These are phyloP conservation scores for Perkinsus olseni DNA, from an alignment of 169 alveolate genomes.

Conservation along the genomic window DNA sequence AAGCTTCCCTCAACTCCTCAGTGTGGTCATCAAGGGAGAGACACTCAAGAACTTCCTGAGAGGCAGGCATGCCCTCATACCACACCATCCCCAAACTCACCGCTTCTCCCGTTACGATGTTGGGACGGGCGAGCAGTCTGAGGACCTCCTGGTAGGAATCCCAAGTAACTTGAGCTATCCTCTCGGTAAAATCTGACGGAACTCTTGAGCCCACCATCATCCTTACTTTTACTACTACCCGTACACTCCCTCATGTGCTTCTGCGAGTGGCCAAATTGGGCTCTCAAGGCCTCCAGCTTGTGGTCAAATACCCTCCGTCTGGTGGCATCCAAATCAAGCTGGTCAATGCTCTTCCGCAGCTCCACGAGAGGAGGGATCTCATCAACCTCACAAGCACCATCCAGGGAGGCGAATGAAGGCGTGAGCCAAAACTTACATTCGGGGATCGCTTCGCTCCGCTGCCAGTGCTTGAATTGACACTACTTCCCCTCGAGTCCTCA, in stretches of 20 bases:
- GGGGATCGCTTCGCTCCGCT: constrained; percentile 1
- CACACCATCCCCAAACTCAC: neutral
- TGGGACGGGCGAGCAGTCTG: neutral
- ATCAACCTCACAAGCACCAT: neutral
- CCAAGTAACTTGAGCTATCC: neutral
- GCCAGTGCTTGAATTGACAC: neutral
- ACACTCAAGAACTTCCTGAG: neutral
- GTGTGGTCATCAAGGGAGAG: neutral
- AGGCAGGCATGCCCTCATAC: neutral
- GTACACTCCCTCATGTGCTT: neutral
- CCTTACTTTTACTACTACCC: neutral
- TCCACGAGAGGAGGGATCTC: neutral
- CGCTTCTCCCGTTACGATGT: neutral
- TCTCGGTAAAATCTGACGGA: neutral
- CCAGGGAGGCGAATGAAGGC: neutral
- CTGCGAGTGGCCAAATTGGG: neutral
- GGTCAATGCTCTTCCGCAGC: neutral
- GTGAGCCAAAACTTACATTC: neutral
- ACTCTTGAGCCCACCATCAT: neutral
- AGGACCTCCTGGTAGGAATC: neutral
- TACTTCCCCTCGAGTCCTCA: neutral
- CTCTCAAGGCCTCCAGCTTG: neutral
- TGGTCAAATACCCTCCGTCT: neutral
- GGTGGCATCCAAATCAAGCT: neutral
- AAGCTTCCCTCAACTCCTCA: neutral